Evolutionary conservation across 2,329 filamentous ascomycete genomes (phyloP), one percentile per base, ranked within the genome.

Genomic region (Diaporthe longicolla): DNA sequence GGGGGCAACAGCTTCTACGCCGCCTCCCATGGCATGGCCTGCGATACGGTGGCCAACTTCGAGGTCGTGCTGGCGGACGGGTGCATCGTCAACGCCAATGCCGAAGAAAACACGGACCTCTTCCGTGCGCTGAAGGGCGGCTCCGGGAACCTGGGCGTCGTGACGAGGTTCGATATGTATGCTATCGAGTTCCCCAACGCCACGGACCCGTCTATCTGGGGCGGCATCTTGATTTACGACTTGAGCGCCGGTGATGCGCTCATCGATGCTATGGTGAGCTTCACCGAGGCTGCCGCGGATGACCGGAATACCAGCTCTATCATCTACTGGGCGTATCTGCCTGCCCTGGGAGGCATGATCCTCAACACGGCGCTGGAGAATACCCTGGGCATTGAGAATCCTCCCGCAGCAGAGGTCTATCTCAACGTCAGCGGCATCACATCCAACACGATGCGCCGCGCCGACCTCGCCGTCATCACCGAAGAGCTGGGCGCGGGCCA

Each of bases 1-100:
- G 85, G 87, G 37, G 88, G 88, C 15, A 84, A 88, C 32, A 87
- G 86, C 0, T 89, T 83, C 79, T 86, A 88, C 77, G 83, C 84
- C 3, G 82, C 83, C 0, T 79, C 79, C 0, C 79, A 84, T 35
- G 88, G 89, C 4, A 86, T 84, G 78, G 84, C 82, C 9, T 87
- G 84, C 72, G 87, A 89, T 77, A 86, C 83, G 21, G 83, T 88
- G 15, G 76, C 78, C 40, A 83, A 82, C 37, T 88, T 82, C 65
- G 81, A 89, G 75, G 81, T 90, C 9, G 87, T 90, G 0, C 81
- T 88, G 0, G 84, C 85, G 0, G 81, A 83, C 15, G 87, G 88
- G 0, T 74, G 78, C 0, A 81, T 89, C 17, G 80, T 89, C 37
- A 81, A 82, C 5, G 87, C 84, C 0, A 85, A 83, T 52, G 75